Conservation (phyloP, 139 green algal species). For the Parachlorella kessleri region DNA sequence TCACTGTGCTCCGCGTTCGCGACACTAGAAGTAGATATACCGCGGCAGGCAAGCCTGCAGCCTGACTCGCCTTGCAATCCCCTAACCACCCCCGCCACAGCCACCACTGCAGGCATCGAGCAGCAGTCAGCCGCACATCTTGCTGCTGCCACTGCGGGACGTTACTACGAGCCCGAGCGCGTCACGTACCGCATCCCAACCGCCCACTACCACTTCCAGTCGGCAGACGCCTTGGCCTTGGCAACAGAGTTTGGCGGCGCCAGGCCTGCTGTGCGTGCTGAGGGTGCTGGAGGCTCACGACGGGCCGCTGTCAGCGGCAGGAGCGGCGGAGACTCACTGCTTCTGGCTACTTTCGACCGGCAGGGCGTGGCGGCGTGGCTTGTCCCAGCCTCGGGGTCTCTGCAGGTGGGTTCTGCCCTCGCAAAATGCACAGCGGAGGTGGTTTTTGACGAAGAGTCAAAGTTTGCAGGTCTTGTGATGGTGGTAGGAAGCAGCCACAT, state of each 20-base stretch:
- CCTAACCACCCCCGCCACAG: not conserved
- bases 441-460: not conserved
- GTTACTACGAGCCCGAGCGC: not conserved
- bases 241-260: not conserved
- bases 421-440: too few species aligned
- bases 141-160: not conserved
- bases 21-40: not conserved
- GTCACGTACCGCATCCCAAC: conserved; percentile 2
- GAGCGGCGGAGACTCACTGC: conserved; percentile 5
- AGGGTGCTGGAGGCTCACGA: too few species aligned
- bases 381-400: not conserved
- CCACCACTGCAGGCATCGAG: not conserved
- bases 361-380: conserved; percentile 12
- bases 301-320: too few species aligned
- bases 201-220: conserved; percentile 18
- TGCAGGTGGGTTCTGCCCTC: too few species aligned
- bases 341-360: not conserved
- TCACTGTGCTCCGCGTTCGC: too few species aligned
- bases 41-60: not conserved
- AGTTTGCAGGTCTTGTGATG: not conserved
- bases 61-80: not conserved
- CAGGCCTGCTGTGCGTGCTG: not conserved
- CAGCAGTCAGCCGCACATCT: not conserved
- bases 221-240: conserved; percentile 12
- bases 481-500: too few species aligned